phyloP scores from a whole-genome alignment of 2,329 filamentous ascomycete species.

The Clarireedia monteithiana region DNA sequence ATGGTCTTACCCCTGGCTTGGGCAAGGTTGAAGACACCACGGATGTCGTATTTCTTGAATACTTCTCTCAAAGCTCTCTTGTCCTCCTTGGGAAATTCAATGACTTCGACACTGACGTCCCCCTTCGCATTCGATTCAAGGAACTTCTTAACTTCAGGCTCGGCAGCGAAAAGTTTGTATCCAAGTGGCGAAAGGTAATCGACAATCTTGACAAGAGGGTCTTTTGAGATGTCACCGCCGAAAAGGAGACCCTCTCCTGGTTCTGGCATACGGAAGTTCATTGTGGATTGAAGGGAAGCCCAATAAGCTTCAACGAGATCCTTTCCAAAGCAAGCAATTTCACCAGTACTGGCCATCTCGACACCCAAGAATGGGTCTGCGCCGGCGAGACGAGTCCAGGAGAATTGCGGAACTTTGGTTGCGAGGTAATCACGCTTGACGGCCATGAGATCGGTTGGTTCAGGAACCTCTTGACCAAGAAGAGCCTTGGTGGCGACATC shows the following conservation, averaged over 20 bases:
- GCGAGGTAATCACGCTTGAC: slow-evolving; percentile 86
- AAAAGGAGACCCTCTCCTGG: slow-evolving; percentile 93
- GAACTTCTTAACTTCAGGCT: slow-evolving; percentile 71
- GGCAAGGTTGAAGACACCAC: slow-evolving; percentile 91
- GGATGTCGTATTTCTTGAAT: slow-evolving; percentile 94
- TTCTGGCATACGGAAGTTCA: slow-evolving; percentile 98
- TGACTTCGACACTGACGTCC: slow-evolving; percentile 70
- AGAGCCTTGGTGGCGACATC: slow-evolving; percentile 87
- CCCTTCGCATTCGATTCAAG: slow-evolving; percentile 65
- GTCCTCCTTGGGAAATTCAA: slow-evolving; percentile 94
- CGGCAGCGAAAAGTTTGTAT: slow-evolving; percentile 90
- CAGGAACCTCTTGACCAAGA: slow-evolving; percentile 75
- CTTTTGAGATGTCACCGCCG: slow-evolving; percentile 70
- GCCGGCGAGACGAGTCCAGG: slow-evolving; percentile 94
- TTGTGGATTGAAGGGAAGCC: slow-evolving; percentile 89
- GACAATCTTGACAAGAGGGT: slow-evolving; percentile 68
- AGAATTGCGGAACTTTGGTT: slow-evolving; percentile 98
- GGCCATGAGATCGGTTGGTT: slow-evolving; percentile 81
- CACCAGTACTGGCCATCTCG: slow-evolving; percentile 94
- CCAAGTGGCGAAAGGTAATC: slow-evolving; percentile 82
- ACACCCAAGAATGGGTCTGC: slow-evolving; percentile 97
- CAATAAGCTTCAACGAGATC: slow-evolving; percentile 96
- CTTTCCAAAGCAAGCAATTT: slow-evolving; percentile 98
- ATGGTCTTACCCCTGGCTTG: slow-evolving; percentile 74
- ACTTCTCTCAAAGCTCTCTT: slow-evolving; percentile 92